Evolutionary conservation across 306 rosid genomes (phyloP), one percentile per base, ranked within the genome.

Genomic region (Quercus cerris): DNA sequence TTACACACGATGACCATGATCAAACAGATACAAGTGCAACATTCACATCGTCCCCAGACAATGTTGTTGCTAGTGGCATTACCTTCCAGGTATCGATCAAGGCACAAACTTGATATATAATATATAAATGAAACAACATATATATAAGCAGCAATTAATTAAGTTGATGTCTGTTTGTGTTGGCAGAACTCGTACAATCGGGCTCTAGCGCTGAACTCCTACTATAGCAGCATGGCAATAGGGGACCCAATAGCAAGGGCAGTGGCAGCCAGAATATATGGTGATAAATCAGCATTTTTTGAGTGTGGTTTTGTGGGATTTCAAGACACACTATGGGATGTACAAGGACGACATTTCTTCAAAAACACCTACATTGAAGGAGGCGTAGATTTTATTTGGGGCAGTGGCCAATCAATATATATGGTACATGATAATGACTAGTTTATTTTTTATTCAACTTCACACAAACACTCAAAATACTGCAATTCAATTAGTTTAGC

Each of bases 261-360:
- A 15, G 0, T 88, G 20, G 84, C 91, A 14, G 87, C 91, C 35
- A 81, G 82, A 74, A 76, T 85, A n/a, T 85, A 80, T 35, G 91
- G 91, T 2, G 85, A 85, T 74, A 83, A 81, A 73, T 85, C 89
- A 2, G 81, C 83, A 0, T 88, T 88, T 69, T 76, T n/a, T 35
- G 75, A 71, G 1, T 88, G 91, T 59, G 78, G 83, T 2, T 88
- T 88, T 75, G 0, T 72, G 23, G 85, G 86, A 8, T 57, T 56
- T 76, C 92, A 89, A 83, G 92, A 89, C 44, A 89, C 90, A 0
- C 54, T 89, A 1, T 89, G 87, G 87, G 90, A 85, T 56, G 90
- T 27, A 0, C 0, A 2, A 5, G 92, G 92, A 13, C 87, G 87
- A 14, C 92, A 87, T 78, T 83, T 80, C 82, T 89, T 75, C 31